These are phyloP conservation scores for Podaxis sp. DNA, from an alignment of 768 basidiomycete species.

Conservation along the genomic window DNA sequence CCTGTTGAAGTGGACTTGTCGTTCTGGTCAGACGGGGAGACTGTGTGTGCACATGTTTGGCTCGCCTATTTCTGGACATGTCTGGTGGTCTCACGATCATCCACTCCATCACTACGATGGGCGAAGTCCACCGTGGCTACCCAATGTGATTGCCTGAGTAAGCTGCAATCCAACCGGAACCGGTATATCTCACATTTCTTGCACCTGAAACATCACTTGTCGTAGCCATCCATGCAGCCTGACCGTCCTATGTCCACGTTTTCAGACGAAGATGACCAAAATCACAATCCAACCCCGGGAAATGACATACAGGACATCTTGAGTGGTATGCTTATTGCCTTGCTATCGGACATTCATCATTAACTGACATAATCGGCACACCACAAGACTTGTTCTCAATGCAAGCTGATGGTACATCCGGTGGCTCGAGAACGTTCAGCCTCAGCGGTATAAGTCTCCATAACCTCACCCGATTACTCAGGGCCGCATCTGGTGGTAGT, in stretches of 20 bases:
- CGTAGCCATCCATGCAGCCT: not conserved
- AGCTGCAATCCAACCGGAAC: not conserved
- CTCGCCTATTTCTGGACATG: slow-evolving; percentile 5
- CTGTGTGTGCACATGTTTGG: slow-evolving; percentile 10
- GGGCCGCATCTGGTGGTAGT: slow-evolving; percentile 15
- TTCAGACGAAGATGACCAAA: slow-evolving; percentile 6
- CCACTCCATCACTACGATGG: slow-evolving; percentile 1
- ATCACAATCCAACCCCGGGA: not conserved
- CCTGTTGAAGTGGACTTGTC: slow-evolving; percentile 10
- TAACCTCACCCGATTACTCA: slow-evolving; percentile 26
- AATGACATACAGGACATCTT: slow-evolving; percentile 23
- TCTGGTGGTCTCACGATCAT: slow-evolving; percentile 10
- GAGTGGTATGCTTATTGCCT: slow-evolving; percentile 17
- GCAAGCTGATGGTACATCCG: slow-evolving; percentile 20
- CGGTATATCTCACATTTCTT: not conserved
- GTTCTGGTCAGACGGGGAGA: not conserved
- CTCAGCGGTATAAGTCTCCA: slow-evolving; percentile 27
- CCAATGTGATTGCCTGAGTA: slow-evolving; percentile 11
- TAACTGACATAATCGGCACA: not conserved
- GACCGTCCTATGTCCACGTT: not conserved
- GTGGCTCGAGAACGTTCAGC: slow-evolving; percentile 14
- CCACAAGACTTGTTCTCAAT: slow-evolving; percentile 27
- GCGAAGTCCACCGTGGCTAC: not conserved
- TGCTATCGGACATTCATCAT: not conserved
- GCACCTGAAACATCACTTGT: not conserved